These are phyloP conservation scores for Graphilbum ipis-grandicollis DNA, from an alignment of 2,329 filamentous ascomycete species.

Conservation along the genomic window DNA sequence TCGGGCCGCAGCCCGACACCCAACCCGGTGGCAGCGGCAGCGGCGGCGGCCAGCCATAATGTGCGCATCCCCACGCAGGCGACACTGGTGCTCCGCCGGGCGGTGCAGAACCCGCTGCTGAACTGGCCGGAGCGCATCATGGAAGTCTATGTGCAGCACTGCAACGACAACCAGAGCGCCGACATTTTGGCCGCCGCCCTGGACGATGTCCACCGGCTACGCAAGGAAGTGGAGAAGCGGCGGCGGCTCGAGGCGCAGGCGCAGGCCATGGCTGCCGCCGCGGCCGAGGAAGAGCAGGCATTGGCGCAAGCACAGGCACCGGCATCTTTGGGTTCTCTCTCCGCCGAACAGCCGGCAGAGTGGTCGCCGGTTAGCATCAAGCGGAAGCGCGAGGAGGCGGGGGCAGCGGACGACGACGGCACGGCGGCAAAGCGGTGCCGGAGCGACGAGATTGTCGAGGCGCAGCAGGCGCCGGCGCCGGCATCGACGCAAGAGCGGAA, in stretches of 20 bases:
- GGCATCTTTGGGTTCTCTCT: too few species aligned
- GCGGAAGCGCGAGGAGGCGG: slow-evolving; percentile 57
- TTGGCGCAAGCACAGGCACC: neutral
- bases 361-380: slow-evolving; percentile 35
- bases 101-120: slow-evolving; percentile 41
- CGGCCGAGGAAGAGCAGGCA: slow-evolving; percentile 9
- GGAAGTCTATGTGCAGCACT: slow-evolving; percentile 60
- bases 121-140: slow-evolving; percentile 66
- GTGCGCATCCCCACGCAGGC: slow-evolving; percentile 52
- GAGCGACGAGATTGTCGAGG: too few species aligned
- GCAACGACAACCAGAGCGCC: slow-evolving; percentile 77
- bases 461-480: slow-evolving; percentile 10
- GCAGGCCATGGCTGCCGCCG: slow-evolving; percentile 12
- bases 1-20: slow-evolving; percentile 36
- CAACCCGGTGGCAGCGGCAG: too few species aligned
- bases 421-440: slow-evolving; percentile 50
- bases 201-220: slow-evolving; percentile 53
- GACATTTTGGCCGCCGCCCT: slow-evolving; percentile 57
- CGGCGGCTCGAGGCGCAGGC: slow-evolving; percentile 35
- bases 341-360: neutral
- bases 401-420: slow-evolving; percentile 25
- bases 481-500: slow-evolving; percentile 29
- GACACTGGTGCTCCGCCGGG: slow-evolving; percentile 60
- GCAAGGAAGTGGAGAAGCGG: slow-evolving; percentile 43
- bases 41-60: slow-evolving; percentile 20